These are phyloP conservation scores for Mycena olivaceomarginata DNA, from an alignment of 768 basidiomycete genomes.

Conservation along the genomic window DNA sequence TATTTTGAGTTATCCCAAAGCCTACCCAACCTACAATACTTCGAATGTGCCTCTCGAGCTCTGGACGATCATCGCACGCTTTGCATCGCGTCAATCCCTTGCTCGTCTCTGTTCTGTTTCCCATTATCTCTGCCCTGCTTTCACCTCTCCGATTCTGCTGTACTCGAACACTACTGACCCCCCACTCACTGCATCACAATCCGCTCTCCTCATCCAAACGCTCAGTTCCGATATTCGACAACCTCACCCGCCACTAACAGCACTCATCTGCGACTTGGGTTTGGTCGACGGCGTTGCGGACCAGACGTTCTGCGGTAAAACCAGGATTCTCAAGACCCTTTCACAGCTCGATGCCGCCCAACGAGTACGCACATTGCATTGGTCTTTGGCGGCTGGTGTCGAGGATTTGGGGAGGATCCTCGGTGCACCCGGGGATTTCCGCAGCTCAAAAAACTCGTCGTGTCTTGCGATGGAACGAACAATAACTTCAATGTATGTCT, in stretches of 20 bases:
- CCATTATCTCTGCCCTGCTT: background rate
- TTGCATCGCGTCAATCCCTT: conserved; percentile 21
- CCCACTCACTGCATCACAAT: conserved; percentile 9
- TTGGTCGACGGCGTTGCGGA: background rate
- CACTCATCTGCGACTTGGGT: background rate
- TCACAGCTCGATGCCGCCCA: background rate
- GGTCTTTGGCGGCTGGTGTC: conserved; percentile 17
- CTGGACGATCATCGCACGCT: conserved; percentile 20
- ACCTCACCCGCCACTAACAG: background rate
- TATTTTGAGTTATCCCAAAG: background rate
- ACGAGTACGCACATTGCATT: conserved; percentile 23
- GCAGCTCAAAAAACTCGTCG: conserved; percentile 18
- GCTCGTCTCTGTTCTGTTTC: conserved; percentile 34
- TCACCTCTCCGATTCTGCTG: conserved; percentile 10
- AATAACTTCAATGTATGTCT: conserved; percentile 19
- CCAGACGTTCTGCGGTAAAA: background rate
- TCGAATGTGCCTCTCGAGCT: conserved; percentile 18
- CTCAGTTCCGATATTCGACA: background rate
- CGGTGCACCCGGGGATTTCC: conserved; percentile 11
- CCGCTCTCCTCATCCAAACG: conserved; percentile 8
- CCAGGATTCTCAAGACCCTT: background rate
- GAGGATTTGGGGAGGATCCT: conserved; percentile 21
- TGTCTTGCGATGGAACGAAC: background rate
- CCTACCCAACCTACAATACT: background rate
- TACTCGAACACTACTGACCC: conserved; percentile 24